Evolutionary conservation across 192 early-diverging fungal genomes (phyloP).

Genomic region (Lunasporangiospora selenospora): DNA sequence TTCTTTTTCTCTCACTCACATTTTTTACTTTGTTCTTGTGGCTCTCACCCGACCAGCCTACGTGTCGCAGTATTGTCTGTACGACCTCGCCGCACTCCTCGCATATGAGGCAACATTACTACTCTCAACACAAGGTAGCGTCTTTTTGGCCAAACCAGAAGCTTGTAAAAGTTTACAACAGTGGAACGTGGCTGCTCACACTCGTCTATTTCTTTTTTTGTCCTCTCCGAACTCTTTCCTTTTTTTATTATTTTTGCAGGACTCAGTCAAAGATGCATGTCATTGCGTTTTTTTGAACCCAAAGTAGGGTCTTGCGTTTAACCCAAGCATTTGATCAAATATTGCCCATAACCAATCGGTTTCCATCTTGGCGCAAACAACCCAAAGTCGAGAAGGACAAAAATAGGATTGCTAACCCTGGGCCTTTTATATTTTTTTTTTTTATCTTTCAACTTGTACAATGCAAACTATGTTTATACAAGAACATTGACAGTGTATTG

Average conservation of each 20-base stretch:
- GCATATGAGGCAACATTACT: conserved; percentile 45
- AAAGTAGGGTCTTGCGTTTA: too few species aligned
- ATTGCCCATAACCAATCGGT: too few species aligned
- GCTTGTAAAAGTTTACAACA: not conserved
- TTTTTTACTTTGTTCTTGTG: too few species aligned
- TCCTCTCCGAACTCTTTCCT: not conserved
- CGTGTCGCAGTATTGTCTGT: conserved; percentile 33
- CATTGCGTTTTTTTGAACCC: conserved; percentile 52
- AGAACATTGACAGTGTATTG: conserved; percentile 48
- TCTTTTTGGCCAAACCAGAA: not conserved
- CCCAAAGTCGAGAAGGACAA: too few species aligned
- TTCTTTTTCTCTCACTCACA: too few species aligned
- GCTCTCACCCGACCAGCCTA: too few species aligned
- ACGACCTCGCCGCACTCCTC: conserved; percentile 35
- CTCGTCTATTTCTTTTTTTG: not conserved
- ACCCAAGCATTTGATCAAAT: too few species aligned
- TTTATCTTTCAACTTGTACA: not conserved
- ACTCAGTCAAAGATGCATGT: conserved; percentile 44
- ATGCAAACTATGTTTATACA: not conserved
- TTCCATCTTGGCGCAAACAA: too few species aligned
- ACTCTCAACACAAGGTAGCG: conserved; percentile 44
- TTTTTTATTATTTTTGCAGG: conserved; percentile 5
- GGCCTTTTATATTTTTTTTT: not conserved
- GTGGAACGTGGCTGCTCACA: not conserved
- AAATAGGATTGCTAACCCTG: not conserved